Percentiles rank a stretch among this genome's conserved stretches.
Evolutionary conservation across 2,329 filamentous ascomycete species (phyloP).

Genomic region (Trichoderma afroharzianum): DNA sequence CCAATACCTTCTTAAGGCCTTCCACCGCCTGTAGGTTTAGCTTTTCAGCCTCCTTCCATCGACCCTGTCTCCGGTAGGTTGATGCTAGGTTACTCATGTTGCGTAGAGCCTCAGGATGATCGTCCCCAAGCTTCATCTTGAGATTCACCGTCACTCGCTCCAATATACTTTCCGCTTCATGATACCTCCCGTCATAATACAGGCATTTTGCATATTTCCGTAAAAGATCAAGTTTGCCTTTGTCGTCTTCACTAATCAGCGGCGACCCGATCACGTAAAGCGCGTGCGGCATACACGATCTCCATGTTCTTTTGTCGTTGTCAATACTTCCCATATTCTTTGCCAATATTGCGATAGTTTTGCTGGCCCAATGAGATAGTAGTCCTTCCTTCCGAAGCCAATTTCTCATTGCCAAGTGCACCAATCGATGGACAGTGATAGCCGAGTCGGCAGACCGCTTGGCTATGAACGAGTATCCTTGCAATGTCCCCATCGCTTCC

Average conservation of each 20-base stretch:
- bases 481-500: constrained; percentile 15
- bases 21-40: neutral
- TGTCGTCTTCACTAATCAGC: neutral
- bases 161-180: neutral
- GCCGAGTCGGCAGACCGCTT: neutral
- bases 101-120: neutral
- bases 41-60: neutral
- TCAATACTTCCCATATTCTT: neutral
- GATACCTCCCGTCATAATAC: neutral
- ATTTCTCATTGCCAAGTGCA: neutral
- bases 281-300: neutral
- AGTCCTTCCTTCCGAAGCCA: neutral
- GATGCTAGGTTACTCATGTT: neutral
- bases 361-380: neutral
- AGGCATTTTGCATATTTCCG: neutral
- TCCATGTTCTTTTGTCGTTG: neutral
- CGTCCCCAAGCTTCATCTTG: neutral
- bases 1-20: neutral
- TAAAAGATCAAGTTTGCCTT: neutral
- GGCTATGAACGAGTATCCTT: neutral
- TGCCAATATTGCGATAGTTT: neutral
- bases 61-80: neutral
- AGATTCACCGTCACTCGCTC: neutral
- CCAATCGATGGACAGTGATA: neutral
- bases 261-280: neutral